These are phyloP conservation scores for Kazachstania sp. DNA, from an alignment of 1,139 yeast genomes.

Conservation along the genomic window DNA sequence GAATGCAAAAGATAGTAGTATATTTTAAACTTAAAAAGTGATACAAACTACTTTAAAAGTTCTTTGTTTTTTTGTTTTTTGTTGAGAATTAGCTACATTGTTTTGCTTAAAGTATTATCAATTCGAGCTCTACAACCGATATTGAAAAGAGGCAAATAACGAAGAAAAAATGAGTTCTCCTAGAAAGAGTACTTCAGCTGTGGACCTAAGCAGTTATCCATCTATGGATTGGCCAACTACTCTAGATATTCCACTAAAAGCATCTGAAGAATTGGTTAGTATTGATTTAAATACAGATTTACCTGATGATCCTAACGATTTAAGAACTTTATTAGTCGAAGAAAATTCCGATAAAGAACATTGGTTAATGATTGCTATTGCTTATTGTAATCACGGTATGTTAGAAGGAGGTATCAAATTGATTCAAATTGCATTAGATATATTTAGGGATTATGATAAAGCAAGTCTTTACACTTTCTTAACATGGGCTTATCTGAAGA, in stretches of 20 bases:
- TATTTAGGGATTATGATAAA: conserved; percentile 35
- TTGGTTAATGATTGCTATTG: conserved; percentile 79
- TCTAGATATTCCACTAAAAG: conserved; percentile 59
- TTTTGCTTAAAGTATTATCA: too few species aligned
- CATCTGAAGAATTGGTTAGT: conserved; percentile 60
- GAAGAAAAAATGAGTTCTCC: conserved; percentile 1
- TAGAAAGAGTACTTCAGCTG: background rate
- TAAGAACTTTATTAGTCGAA: conserved; percentile 66
- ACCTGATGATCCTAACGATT: conserved; percentile 82
- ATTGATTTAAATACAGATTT: conserved; percentile 62
- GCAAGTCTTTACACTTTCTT: conserved; percentile 57
- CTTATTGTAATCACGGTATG: conserved; percentile 59
- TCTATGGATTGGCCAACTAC: conserved; percentile 27
- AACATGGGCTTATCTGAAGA: conserved; percentile 65
- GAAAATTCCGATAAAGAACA: conserved; percentile 68
- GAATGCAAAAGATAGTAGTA: too few species aligned
- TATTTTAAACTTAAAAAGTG: too few species aligned
- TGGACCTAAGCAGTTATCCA: conserved; percentile 16
- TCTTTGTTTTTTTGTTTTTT: too few species aligned
- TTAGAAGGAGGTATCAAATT: conserved; percentile 58
- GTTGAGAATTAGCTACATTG: too few species aligned
- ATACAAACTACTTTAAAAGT: too few species aligned
- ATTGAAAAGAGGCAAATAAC: background rate
- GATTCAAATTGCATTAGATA: conserved; percentile 49
- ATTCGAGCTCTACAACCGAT: background rate